Evolutionary conservation across 306 rosid genomes (phyloP).

Genomic region (Cicer yamashitae): DNA sequence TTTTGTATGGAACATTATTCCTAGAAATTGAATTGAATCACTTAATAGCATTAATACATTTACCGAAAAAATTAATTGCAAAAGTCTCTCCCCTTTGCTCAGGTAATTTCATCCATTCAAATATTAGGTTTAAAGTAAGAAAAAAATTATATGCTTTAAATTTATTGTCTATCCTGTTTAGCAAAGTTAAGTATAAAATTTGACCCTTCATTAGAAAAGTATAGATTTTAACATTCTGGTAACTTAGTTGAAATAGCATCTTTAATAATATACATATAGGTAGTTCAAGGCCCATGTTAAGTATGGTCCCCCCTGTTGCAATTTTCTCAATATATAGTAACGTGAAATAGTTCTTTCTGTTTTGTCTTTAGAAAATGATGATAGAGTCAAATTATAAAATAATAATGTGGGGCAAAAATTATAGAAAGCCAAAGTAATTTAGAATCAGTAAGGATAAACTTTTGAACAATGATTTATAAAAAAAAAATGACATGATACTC

Average conservation of each 20-base stretch:
- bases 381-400: constrained; percentile 12
- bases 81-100: not conserved
- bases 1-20: not conserved
- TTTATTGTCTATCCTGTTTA: constrained; percentile 13
- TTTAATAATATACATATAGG: not conserved
- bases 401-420: not conserved
- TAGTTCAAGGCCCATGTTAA: not conserved
- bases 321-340: not conserved
- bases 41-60: not conserved
- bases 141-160: constrained; percentile 9
- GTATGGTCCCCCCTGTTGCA: constrained; percentile 14
- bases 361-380: constrained; percentile 16
- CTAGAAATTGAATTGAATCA: not conserved
- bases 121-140: not conserved
- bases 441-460: not conserved
- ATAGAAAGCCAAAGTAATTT: not conserved
- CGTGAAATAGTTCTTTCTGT: not conserved
- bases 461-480: not conserved
- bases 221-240: not conserved
- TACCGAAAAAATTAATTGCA: not conserved
- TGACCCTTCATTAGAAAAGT: not conserved
- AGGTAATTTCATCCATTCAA: constrained; percentile 17
- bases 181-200: not conserved
- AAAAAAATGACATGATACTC: not conserved
- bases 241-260: not conserved